Percentiles rank a stretch among this genome's conserved stretches.
These are phyloP conservation scores for Pycnococcus provasolii DNA, from an alignment of 139 green algal genomes.

Conservation along the genomic window DNA sequence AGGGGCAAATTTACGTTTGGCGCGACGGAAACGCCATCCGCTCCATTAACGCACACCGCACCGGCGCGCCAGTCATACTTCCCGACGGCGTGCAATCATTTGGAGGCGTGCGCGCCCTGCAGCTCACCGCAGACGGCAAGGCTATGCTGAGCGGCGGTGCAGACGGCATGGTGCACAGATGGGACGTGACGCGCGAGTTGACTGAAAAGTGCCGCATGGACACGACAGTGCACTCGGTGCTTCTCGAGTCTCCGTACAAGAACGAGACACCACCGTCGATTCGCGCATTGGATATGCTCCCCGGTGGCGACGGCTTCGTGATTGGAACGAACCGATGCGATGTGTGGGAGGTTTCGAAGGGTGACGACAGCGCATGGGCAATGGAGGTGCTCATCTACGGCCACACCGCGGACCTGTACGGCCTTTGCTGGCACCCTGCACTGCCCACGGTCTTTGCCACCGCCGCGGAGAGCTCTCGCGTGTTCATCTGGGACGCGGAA, in stretches of 20 bases:
- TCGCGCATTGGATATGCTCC: neutral
- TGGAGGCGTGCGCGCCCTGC: constrained; percentile 39
- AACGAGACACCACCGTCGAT: neutral
- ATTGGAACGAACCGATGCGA: constrained; percentile 19
- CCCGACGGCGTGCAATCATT: too few species aligned
- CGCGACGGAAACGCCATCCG: too few species aligned
- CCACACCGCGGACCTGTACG: constrained; percentile 46
- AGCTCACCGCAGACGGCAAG: constrained; percentile 16
- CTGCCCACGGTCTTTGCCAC: constrained; percentile 31
- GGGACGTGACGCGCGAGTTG: constrained; percentile 13
- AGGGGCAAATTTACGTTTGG: too few species aligned
- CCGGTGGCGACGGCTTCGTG: neutral
- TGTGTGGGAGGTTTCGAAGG: constrained; percentile 15
- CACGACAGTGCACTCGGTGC: neutral
- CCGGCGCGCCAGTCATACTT: too few species aligned
- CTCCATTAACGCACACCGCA: too few species aligned
- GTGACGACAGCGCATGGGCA: neutral
- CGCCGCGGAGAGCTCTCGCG: constrained; percentile 33
- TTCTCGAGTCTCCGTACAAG: neutral
- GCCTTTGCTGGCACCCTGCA: constrained; percentile 42
- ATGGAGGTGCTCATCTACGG: constrained; percentile 43
- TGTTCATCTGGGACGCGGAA: constrained; percentile 43
- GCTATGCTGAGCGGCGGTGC: constrained; percentile 41
- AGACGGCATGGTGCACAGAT: constrained; percentile 43
- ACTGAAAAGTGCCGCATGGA: neutral